Conservation (phyloP, 257 asterid genomes). For the Nicotiana noctiflora region DNA sequence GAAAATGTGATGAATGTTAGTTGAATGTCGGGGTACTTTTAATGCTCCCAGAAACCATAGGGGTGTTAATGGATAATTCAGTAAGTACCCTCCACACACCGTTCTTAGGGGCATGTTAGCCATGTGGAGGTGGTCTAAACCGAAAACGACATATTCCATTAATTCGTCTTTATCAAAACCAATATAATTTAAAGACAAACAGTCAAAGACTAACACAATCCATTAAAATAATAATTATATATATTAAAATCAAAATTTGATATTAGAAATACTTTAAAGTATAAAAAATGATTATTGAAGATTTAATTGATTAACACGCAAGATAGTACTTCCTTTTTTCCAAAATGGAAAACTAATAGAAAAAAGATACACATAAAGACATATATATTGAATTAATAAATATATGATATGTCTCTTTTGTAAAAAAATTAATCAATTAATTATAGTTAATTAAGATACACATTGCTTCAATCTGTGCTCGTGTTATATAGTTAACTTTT, state of each 20-base stretch:
- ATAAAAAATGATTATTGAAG: not conserved
- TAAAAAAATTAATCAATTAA: not conserved
- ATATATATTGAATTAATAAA: not conserved
- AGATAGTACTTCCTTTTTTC: not conserved
- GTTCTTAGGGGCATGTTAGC: not conserved
- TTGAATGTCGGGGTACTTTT: not conserved
- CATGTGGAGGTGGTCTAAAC: not conserved
- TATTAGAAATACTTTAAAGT: not conserved
- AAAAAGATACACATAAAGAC: not conserved
- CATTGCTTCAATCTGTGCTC: no score
- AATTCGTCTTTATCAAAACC: not conserved
- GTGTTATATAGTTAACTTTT: no score
- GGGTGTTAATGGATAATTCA: not conserved
- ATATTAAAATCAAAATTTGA: not conserved
- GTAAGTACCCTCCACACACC: not conserved
- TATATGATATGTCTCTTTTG: not conserved
- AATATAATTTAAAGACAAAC: not conserved
- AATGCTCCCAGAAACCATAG: not conserved
- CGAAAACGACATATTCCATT: not conserved
- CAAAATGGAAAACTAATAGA: not conserved
- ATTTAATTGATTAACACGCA: not conserved
- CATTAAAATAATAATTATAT: not conserved
- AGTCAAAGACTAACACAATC: not conserved
- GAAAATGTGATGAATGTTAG: not conserved
- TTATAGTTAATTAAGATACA: not conserved